Conservation (phyloP, 768 basidiomycete species). For the Xanthoconium purpureum region DNA sequence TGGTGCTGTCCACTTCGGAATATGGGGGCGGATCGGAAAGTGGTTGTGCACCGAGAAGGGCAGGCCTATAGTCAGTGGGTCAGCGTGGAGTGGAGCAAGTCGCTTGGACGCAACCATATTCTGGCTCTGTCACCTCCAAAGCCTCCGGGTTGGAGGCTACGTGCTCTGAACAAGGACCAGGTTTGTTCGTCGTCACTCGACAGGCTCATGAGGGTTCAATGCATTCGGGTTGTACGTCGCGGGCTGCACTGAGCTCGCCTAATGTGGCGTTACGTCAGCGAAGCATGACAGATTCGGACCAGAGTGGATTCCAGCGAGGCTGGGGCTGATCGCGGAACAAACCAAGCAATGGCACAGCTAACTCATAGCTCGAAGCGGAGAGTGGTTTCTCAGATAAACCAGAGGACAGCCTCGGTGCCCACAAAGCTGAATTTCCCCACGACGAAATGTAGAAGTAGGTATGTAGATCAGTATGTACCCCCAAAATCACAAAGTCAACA, state of each 20-base stretch:
- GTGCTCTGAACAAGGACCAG: conserved; percentile 46
- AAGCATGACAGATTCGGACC: conserved; percentile 1
- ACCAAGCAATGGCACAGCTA: not conserved
- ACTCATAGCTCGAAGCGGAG: not conserved
- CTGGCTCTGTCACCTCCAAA: conserved; percentile 54
- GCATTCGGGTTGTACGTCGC: conserved; percentile 4
- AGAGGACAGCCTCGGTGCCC: too few species aligned
- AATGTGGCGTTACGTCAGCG: conserved; percentile 21
- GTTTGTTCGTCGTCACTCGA: conserved; percentile 29
- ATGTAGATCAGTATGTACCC: not conserved
- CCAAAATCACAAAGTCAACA: not conserved
- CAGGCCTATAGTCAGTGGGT: conserved; percentile 20
- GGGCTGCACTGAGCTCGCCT: not conserved
- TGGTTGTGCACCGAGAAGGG: conserved; percentile 38
- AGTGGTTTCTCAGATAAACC: too few species aligned
- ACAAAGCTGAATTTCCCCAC: too few species aligned
- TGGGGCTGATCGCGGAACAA: not conserved
- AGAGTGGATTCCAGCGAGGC: not conserved
- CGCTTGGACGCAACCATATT: conserved; percentile 47
- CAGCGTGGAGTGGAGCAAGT: conserved; percentile 16
- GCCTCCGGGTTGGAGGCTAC: conserved; percentile 57
- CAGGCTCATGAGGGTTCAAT: conserved; percentile 20
- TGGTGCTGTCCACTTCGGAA: conserved; percentile 20
- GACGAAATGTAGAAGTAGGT: not conserved
- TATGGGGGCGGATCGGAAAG: conserved; percentile 33